These are phyloP conservation scores for Aspergillus phoenicis DNA, from an alignment of 2,329 filamentous ascomycete species.

Conservation along the genomic window DNA sequence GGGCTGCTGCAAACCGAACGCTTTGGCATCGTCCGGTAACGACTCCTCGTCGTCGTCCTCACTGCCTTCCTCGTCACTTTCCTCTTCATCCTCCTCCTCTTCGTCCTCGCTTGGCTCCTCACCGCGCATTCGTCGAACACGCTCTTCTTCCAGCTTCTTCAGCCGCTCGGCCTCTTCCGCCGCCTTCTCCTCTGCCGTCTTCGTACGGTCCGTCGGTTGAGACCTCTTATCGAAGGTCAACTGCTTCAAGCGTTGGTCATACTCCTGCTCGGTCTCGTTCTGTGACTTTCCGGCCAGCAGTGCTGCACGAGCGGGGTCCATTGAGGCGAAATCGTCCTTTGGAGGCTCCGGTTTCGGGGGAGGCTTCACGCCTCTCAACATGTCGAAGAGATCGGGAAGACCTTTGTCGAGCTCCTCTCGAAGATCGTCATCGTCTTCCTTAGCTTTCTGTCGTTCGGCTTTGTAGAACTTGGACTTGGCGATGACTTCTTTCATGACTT, in stretches of 20 bases:
- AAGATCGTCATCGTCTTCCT: constrained; percentile 90
- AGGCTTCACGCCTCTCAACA: constrained; percentile 64
- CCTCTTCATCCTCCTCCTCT: constrained; percentile 54
- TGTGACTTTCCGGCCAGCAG: constrained; percentile 64
- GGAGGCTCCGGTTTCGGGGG: constrained; percentile 54
- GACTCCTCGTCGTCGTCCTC: constrained; percentile 52
- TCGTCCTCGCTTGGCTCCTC: constrained; percentile 71
- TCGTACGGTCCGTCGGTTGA: constrained; percentile 81
- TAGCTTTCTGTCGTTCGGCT: constrained; percentile 86
- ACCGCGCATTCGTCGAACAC: constrained; percentile 83
- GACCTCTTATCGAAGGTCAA: constrained; percentile 83
- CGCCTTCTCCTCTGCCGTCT: constrained; percentile 84
- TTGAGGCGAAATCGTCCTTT: constrained; percentile 50
- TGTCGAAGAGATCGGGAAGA: constrained; percentile 71
- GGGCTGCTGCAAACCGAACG: constrained; percentile 63
- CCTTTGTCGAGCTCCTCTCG: constrained; percentile 83
- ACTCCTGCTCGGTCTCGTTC: constrained; percentile 76
- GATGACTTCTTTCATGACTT: constrained; percentile 97
- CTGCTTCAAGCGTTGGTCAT: constrained; percentile 80
- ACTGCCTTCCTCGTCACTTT: constrained; percentile 37
- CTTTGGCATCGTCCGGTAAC: constrained; percentile 58
- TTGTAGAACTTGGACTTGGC: constrained; percentile 96
- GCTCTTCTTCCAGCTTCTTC: constrained; percentile 78
- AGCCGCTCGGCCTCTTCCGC: constrained; percentile 76
- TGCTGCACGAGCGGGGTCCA: constrained; percentile 66